Percentiles rank a stretch among this genome's conserved stretches.
These are phyloP conservation scores for Brassica rapa DNA, from an alignment of 345 rosid genomes.

Conservation along the genomic window DNA sequence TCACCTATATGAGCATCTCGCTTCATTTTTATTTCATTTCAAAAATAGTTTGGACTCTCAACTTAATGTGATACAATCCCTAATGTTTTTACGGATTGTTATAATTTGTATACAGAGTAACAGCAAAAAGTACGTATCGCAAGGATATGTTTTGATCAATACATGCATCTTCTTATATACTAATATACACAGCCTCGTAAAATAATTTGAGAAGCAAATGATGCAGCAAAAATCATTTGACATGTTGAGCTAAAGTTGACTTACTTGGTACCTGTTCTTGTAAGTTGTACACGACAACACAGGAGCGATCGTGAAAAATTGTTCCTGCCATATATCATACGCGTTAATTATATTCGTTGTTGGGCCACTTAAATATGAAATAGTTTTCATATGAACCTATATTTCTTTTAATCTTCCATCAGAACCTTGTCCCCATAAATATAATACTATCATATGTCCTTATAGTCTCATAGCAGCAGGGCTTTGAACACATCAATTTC, in stretches of 20 bases:
- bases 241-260: background rate
- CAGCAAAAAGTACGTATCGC: background rate
- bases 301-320: background rate
- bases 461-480: background rate
- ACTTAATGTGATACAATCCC: background rate
- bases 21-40: background rate
- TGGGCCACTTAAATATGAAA: background rate
- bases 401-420: background rate
- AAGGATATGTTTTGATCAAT: conserved; percentile 9
- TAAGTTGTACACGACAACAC: background rate
- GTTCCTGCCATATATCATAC: background rate
- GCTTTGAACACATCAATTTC: background rate
- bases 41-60: background rate
- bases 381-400: background rate
- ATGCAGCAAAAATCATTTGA: background rate
- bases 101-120: background rate
- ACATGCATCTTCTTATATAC: background rate
- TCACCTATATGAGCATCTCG: background rate
- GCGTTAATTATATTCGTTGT: background rate
- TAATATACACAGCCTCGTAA: background rate
- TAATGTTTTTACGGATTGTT: background rate
- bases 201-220: background rate
- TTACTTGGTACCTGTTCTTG: background rate
- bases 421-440: background rate
- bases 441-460: background rate